Evolutionary conservation across 2,329 filamentous ascomycete species (phyloP), one percentile per base, ranked within the genome.

Genomic region (Colletotrichum horii): DNA sequence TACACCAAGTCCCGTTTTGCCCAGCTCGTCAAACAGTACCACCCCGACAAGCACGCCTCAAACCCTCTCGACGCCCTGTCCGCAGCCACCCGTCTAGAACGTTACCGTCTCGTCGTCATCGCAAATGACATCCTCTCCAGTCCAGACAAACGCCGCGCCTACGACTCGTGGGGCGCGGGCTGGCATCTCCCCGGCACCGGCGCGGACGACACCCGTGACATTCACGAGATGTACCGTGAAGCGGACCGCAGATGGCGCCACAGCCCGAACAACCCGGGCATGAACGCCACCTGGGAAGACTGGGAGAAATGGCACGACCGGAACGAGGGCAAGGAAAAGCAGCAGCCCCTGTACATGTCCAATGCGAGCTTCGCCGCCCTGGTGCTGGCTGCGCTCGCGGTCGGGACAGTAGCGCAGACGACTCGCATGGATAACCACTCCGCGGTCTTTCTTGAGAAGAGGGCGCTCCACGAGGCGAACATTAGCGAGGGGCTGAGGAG

Each of bases 261-360:
- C 16, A 82, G 82, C 38, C 86, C 87, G 0, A 87, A 87, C 28
- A 89, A 84, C 70, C 83, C 90, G 15, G 89, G 89, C 66, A 85
- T 86, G 79, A 98, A 98, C 83, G 97, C 95, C 1, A 98, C 97
- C 0, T 99, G 97, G 97, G 97, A 99, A 83, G 97, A 99, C 83
- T 98, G 96, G 96, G 95, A 98, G 86, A 89, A 89, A 60, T 98
- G 94, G 93, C 90, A 94, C 79, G 88, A 91, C 38, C 83, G 88
- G 83, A 83, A 87, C 81, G 83, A 88, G 65, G 86, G 88, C 79
- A 81, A 80, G 80, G 83, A 83, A 77, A 86, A 84, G 30, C 90
- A 91, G 79, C 85, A 89, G 77, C 90, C 90, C 0, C 79, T 93
- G 68, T 94, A 92, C 84, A 92, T 96, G 85, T 94, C 94, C 74